Percentiles rank a stretch among this genome's conserved stretches.
Conservation (phyloP, 2,329 filamentous ascomycete species). For the Venturia carpophila region DNA sequence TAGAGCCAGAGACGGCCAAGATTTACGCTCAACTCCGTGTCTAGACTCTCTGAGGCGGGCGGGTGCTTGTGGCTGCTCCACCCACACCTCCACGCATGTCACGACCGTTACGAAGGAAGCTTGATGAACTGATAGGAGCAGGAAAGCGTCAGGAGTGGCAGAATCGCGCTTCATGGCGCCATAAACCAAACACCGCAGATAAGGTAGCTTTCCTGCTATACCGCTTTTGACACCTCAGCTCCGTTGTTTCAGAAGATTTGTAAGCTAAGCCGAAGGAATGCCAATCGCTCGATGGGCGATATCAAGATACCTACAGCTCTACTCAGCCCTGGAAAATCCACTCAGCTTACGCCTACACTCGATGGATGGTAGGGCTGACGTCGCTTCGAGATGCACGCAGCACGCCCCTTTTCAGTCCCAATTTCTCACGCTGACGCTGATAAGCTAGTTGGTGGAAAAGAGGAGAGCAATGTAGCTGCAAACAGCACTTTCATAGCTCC, state of each 20-base stretch:
- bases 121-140: not conserved
- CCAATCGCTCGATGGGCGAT: not conserved
- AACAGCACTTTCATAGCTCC: not conserved
- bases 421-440: not conserved
- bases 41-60: not conserved
- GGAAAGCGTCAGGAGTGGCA: not conserved
- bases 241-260: not conserved
- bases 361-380: not conserved
- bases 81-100: not conserved
- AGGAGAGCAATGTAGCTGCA: not conserved
- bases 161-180: not conserved
- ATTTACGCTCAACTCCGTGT: not conserved
- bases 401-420: not conserved
- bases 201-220: not conserved
- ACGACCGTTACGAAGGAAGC: not conserved
- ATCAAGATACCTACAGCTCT: not conserved
- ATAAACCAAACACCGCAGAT: not conserved
- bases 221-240: not conserved
- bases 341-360: not conserved
- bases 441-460: no score
- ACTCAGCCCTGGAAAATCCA: not conserved
- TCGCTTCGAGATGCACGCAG: not conserved
- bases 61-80: not conserved
- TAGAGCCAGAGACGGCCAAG: not conserved
- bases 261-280: not conserved